A percentile compares a stretch with the other conserved stretches of the same genome.
Evolutionary conservation across 805 yeast species (phyloP).

Genomic region (Candida pseudoglaebosa): DNA sequence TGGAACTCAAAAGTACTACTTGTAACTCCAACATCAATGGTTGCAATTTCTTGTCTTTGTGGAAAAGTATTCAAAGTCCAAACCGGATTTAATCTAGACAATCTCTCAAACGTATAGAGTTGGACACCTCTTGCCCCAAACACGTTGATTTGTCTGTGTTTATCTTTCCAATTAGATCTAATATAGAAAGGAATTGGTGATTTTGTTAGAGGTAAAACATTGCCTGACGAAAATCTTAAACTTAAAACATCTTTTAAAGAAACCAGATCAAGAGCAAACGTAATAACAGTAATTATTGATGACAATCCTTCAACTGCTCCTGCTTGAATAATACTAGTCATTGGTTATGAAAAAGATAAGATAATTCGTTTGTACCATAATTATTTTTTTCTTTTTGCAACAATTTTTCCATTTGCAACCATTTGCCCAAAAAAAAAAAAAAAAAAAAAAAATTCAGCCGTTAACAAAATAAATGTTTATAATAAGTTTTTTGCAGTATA

Average conservation of each 20-base stretch:
- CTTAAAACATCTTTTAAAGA: conserved; percentile 35
- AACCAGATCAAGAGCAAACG: conserved; percentile 42
- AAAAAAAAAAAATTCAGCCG: too few relatives aligned
- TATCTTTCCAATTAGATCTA: conserved; percentile 47
- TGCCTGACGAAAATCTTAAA: conserved; percentile 37
- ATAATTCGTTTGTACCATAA: background rate
- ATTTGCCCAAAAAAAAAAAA: too few relatives aligned
- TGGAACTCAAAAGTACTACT: conserved; percentile 48
- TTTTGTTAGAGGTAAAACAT: conserved; percentile 34
- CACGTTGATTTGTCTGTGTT: conserved; percentile 45
- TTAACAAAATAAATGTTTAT: too few relatives aligned
- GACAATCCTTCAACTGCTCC: conserved; percentile 44
- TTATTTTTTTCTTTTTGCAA: conserved; percentile 4
- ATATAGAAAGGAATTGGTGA: conserved; percentile 43
- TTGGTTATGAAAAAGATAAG: conserved; percentile 6
- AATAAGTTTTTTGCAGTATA: too few relatives aligned
- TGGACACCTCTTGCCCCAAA: conserved; percentile 41
- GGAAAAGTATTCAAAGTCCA: conserved; percentile 51
- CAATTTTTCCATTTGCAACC: conserved; percentile 1
- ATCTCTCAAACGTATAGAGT: conserved; percentile 49
- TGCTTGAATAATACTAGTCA: conserved; percentile 39
- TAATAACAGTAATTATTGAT: conserved; percentile 33
- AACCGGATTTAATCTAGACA: conserved; percentile 42
- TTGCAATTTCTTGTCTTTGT: conserved; percentile 44
- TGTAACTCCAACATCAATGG: conserved; percentile 47